Evolutionary conservation across 2,329 filamentous ascomycete genomes (phyloP), one percentile per base, ranked within the genome.

Genomic region (Trichoderma koningiopsis): DNA sequence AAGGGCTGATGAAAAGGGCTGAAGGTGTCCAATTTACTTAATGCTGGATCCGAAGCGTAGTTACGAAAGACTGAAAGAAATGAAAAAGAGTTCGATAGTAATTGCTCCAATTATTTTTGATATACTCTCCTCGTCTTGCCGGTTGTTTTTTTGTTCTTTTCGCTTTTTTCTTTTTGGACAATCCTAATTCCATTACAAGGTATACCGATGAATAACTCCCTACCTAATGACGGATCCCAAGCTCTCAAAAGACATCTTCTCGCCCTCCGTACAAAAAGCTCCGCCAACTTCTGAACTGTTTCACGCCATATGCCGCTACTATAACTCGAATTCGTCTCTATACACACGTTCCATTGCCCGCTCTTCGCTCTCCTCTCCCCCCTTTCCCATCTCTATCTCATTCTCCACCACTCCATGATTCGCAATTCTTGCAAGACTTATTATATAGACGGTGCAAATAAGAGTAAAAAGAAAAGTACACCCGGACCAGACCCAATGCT

Each of bases 401-500:
- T 55, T 47, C 49, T 65, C 29, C 65, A 55, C 40, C 61, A 55
- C 47, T 59, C 33, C 59, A 64, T 47, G 65, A 57, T 68, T 58
- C 70, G 67, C 71, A 68, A 72, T 72, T n/a, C 58, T 57, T 29
- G 37, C 64, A 71, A 73, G 62, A 70, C 63, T 75, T 74, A 77
- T 72, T 70, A 72, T 70, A 72, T 68, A 70, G 52, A 71, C 68
- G 71, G 43, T 53, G 63, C 61, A 67, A 71, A 70, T 70, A 70
- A 43, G 61, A 68, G 68, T 65, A 72, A 72, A 72, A 77, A 66
- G 75, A 66, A 72, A 74, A 73, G 73, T 73, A 70, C 75, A 72
- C 69, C 69, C 70, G 71, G 74, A 77, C 74, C 76, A 77, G 72
- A 80, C 77, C 77, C 77, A 80, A 81, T 79, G 79, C 77, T 79